Base-by-base conservation (phyloP, 495 filamentous ascomycete genomes). In the Podospora conica region DNA sequence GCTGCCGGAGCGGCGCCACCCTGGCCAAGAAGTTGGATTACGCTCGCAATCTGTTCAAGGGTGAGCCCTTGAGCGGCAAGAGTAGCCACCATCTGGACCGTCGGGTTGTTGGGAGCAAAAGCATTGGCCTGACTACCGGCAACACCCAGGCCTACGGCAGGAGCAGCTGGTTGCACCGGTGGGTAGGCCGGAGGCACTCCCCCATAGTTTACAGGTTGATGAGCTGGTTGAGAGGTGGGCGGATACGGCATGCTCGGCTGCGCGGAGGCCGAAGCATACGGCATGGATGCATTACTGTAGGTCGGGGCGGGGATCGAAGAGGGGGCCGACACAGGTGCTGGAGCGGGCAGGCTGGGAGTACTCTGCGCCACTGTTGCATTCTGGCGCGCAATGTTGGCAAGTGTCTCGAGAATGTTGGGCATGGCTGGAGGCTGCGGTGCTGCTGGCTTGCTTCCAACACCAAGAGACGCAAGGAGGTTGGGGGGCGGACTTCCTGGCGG, bases 331-430 rank as follows among this genome's bases (percentile, higher is more conserved):
- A 73, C 68, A 1, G 70, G 58, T 58, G 69, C 60, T 53, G 73
- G 65, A 69, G 84, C 78, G 55, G 83, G 77, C 59, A 84, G 72
- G 65, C 74, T 77, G 23, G 83, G 76, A 63, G 76, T 82, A 71
- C 81, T 78, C 25, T 90, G 84, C 10, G 87, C 83, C 12, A 85
- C 78, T 62, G 87, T 84, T 56, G 80, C 81, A 75, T 90, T 94
- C 75, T 92, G 88, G 64, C 92, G 90, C 48, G 91, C 91, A 81
- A 96, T 92, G 69, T 90, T 90, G 56, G 91, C 91, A 65, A 96
- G 83, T 29, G 90, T 90, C 72, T 90, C 90, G 81, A 95, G 80
- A 72, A 96, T 93, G 65, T 81, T 81, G 15, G 84, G 78, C 68
- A 81, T 69, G 20, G 71, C 68, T 28, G 73, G 72, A 69, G 65